Evolutionary conservation across 2,329 filamentous ascomycete genomes (phyloP), one percentile per base, ranked within the genome.

Genomic region (Colletotrichum cuscutae): DNA sequence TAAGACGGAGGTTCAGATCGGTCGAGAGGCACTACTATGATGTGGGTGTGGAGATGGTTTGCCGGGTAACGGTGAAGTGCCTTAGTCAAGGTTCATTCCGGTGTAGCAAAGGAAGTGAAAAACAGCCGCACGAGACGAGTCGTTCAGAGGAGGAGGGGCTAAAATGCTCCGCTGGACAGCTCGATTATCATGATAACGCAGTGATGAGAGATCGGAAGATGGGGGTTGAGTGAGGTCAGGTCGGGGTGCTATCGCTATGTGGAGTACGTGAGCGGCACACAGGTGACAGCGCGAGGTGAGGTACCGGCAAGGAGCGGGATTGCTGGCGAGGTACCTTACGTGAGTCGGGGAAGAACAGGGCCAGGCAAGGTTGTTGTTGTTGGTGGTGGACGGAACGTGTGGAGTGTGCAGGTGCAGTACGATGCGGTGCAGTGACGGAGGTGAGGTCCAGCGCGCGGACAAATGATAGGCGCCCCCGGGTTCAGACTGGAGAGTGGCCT

Each of bases 181-280:
- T 73, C 59, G 71, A 59, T 63, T 73, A 68, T 73, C 68, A 72
- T 71, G 68, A 71, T 68, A 71, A 61, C 57, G 67, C 66, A 61
- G 57, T 53, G 68, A 68, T 73, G 71, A 24, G 56, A 68, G 57
- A 52, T 72, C 63, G 53, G 63, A 52, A 68, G 70, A 69, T 64
- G 70, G 65, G 53, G 65, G 42, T 72, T 59, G 69, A 60, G 6
- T 66, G 69, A 72, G 64, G 63, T 66, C 35, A 32, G 26, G 70
- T 69, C 70, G 71, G 42, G 63, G 68, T 59, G 63, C 69, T 72
- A 53, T 70, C 61, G 66, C 67, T 65, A 19, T 61, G 71, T 71
- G 71, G 67, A 65, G 71, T 35, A 65, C 32, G 30, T 46, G 71
- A 28, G 58, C 54, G 65, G 65, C 59, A 59, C 53, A 68, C 22